Conservation (phyloP, 2,329 filamentous ascomycete species). For the Beauveria sp. region DNA sequence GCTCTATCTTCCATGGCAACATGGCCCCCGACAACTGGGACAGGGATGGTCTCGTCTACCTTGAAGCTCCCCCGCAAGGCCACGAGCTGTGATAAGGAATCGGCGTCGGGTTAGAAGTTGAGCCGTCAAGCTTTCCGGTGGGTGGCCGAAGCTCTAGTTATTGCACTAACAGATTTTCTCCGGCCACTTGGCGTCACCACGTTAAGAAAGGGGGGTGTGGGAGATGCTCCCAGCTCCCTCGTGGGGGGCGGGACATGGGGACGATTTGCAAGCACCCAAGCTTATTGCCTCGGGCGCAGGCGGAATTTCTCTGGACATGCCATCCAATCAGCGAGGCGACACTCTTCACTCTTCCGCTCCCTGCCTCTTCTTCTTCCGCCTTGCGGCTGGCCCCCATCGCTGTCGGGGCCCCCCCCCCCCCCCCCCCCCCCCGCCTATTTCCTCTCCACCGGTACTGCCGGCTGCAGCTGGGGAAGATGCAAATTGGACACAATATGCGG, state of each 20-base stretch:
- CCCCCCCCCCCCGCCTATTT: neutral
- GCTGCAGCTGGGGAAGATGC: slow-evolving; percentile 1
- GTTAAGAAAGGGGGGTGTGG: neutral
- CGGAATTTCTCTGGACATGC: neutral
- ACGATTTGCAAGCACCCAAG: no score
- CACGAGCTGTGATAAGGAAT: neutral
- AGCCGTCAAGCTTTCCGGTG: neutral
- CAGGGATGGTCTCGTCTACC: no score
- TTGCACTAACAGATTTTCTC: neutral
- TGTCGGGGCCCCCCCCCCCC: no score
- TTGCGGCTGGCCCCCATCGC: neutral
- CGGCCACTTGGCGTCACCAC: neutral
- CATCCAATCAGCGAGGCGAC: neutral
- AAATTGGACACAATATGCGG: neutral
- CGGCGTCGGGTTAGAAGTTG: slow-evolving; percentile 5
- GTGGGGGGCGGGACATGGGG: no score
- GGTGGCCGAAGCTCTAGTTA: neutral
- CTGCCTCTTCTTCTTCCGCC: neutral
- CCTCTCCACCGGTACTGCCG: neutral
- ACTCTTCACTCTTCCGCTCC: no score
- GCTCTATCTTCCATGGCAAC: no score
- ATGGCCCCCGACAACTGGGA: neutral
- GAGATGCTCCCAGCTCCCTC: no score
- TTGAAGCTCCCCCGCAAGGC: neutral
- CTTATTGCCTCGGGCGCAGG: no score